Conservation (phyloP, 2,329 filamentous ascomycete genomes). For the Xylaria sp. region DNA sequence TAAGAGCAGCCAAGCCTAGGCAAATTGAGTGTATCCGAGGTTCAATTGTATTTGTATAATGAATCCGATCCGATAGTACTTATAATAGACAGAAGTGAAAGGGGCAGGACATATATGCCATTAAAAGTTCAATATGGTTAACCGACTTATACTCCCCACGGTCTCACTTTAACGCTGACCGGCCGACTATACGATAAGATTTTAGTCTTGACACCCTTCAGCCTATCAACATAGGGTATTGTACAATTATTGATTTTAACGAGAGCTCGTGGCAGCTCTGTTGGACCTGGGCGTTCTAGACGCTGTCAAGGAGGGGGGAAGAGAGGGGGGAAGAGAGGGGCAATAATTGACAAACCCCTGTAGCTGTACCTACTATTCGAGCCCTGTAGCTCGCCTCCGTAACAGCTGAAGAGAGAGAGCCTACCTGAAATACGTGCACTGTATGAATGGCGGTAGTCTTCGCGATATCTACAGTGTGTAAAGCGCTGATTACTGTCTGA, state of each 20-base stretch:
- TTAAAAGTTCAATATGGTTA: too few species aligned
- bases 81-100: not conserved
- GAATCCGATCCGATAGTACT: not conserved
- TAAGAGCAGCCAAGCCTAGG: constrained; percentile 12
- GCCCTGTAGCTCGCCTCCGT: not conserved
- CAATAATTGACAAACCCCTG: not conserved
- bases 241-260: not conserved
- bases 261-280: constrained; percentile 27
- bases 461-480: not conserved
- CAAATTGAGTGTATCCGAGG: not conserved
- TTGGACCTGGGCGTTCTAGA: constrained; percentile 23
- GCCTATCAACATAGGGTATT: too few species aligned
- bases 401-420: too few species aligned
- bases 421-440: constrained; percentile 9
- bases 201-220: too few species aligned
- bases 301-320: not conserved
- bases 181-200: too few species aligned
- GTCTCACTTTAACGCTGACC: too few species aligned
- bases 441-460: not conserved
- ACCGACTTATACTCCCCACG: too few species aligned
- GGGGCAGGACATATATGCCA: not conserved
- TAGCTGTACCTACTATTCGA: too few species aligned
- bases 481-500: not conserved
- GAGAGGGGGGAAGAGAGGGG: not conserved
- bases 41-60: not conserved